These are phyloP conservation scores for Curvularia eragrostidis DNA, from an alignment of 2,329 filamentous ascomycete species.

Conservation along the genomic window DNA sequence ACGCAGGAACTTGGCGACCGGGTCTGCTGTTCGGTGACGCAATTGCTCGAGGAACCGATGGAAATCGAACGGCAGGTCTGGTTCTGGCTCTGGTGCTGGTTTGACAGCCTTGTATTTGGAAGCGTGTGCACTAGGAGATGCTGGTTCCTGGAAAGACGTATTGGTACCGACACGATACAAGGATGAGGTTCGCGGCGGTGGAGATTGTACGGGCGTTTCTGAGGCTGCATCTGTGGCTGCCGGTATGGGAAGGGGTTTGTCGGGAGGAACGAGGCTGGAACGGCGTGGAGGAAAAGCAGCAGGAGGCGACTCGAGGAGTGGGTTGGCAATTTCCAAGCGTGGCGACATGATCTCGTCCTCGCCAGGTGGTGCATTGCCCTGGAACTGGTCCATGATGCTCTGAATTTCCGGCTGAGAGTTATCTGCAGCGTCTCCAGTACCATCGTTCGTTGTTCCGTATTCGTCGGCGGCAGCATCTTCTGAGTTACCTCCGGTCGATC, in stretches of 20 bases:
- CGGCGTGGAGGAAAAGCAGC: conserved; percentile 79
- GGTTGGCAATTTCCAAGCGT: conserved; percentile 80
- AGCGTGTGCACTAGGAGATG: conserved; percentile 44
- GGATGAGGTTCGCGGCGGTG: conserved; percentile 46
- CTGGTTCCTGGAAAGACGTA: conserved; percentile 40
- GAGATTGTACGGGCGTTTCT: conserved; percentile 35
- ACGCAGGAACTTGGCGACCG: conserved; percentile 92
- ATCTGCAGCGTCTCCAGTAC: conserved; percentile 51
- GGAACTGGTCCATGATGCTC: conserved; percentile 97
- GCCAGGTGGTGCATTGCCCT: conserved; percentile 72
- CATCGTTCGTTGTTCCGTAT: conserved; percentile 59
- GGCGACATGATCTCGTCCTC: conserved; percentile 92
- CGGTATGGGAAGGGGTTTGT: conserved; percentile 48
- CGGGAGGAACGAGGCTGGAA: conserved; percentile 81
- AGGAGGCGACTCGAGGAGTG: conserved; percentile 68
- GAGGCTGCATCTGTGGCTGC: conserved; percentile 29
- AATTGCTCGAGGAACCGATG: conserved; percentile 96
- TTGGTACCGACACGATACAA: conserved; percentile 42
- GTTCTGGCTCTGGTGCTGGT: conserved; percentile 68
- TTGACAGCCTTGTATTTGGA: conserved; percentile 65
- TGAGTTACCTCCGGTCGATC: conserved; percentile 52
- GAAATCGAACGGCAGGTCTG: conserved; percentile 91
- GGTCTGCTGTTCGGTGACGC: conserved; percentile 95
- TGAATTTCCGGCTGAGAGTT: conserved; percentile 87
- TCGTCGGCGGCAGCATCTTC: conserved; percentile 44